Conservation (phyloP, 805 yeast genomes). For the Candida namnaoensis region DNA sequence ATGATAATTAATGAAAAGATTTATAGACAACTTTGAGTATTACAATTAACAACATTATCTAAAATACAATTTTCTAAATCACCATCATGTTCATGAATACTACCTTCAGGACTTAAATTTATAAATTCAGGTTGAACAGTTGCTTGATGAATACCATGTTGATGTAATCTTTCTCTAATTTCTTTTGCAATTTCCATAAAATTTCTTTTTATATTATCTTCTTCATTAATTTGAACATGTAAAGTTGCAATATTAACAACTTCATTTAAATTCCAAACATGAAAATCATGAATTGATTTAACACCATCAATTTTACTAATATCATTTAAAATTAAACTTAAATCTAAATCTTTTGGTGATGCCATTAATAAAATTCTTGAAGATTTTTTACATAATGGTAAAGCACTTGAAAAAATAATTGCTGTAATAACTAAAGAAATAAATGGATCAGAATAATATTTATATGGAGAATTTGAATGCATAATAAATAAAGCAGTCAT, state of each 20-base stretch:
- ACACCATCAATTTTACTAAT: constrained; percentile 66
- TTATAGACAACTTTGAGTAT: constrained; percentile 36
- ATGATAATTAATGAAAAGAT: no score
- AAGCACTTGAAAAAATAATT: constrained; percentile 84
- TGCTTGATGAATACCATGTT: constrained; percentile 82
- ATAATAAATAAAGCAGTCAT: constrained; percentile 84
- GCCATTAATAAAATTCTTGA: constrained; percentile 88
- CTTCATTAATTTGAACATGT: constrained; percentile 66
- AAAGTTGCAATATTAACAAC: constrained; percentile 79
- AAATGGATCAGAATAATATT: constrained; percentile 75
- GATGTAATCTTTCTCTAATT: constrained; percentile 73
- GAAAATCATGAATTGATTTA: constrained; percentile 86
- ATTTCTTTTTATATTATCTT: constrained; percentile 35
- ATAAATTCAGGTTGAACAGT: constrained; percentile 94
- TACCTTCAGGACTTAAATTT: constrained; percentile 1
- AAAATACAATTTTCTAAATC: constrained; percentile 34
- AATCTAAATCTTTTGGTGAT: constrained; percentile 76
- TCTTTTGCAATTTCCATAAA: constrained; percentile 65
- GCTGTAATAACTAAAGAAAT: constrained; percentile 80
- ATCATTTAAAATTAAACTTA: constrained; percentile 63
- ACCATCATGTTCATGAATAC: constrained; percentile 3
- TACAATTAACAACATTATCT: constrained; percentile 45
- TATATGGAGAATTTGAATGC: constrained; percentile 89
- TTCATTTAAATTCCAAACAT: constrained; percentile 93
- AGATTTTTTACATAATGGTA: constrained; percentile 82